phyloP scores from a whole-genome alignment of 345 rosid species.

The Acer campestre region DNA sequence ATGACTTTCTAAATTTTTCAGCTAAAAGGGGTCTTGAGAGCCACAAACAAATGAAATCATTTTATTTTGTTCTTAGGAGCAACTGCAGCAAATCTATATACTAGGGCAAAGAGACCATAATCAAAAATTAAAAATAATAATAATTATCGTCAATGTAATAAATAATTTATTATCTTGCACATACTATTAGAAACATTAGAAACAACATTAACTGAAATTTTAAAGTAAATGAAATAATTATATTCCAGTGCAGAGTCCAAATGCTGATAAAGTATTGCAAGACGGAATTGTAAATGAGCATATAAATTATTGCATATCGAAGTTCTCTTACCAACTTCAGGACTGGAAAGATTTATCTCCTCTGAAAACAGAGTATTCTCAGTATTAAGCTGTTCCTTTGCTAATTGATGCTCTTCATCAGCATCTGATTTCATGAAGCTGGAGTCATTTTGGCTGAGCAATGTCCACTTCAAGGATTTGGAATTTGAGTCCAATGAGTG shows the following conservation, averaged over 20 bases:
- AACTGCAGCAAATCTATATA: not conserved
- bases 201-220: constrained; percentile 3
- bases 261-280: constrained; percentile 7
- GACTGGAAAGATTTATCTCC: constrained; percentile 39
- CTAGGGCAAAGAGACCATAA: not conserved
- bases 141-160: not conserved
- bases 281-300: not conserved
- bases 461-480: constrained; percentile 39
- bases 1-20: constrained; percentile 19
- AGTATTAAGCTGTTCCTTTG: constrained; percentile 22
- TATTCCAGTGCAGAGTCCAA: constrained; percentile 2
- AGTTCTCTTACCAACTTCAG: constrained; percentile 62
- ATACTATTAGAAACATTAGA: not conserved
- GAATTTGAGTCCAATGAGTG: constrained; percentile 60
- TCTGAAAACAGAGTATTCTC: constrained; percentile 39
- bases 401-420: constrained; percentile 29
- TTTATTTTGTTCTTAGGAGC: constrained; percentile 10
- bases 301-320: not conserved
- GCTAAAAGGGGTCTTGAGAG: not conserved
- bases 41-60: constrained; percentile 15
- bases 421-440: constrained; percentile 33
- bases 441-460: constrained; percentile 35
- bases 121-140: not conserved
- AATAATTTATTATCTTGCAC: constrained; percentile 2
- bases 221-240: constrained; percentile 10